Evolutionary conservation across 371 early-diverging fungal species (phyloP).

Genomic region (Apophysomyces ossiformis): DNA sequence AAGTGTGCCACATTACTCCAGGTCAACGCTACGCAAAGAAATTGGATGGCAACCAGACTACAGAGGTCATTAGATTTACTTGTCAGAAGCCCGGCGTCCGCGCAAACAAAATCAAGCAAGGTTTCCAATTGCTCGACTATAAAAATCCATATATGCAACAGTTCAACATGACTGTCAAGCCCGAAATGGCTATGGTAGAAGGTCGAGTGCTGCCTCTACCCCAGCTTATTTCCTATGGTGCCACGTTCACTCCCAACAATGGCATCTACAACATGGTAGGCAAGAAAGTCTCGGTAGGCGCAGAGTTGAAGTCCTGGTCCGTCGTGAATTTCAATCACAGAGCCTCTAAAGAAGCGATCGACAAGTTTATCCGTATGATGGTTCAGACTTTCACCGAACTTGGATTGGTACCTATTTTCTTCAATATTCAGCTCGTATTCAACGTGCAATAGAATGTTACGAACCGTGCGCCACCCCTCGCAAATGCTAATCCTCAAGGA

Average conservation of each 20-base stretch:
- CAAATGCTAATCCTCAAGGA: conserved; percentile 63
- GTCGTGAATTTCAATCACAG: conserved; percentile 66
- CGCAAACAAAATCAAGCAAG: conserved; percentile 61
- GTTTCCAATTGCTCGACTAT: conserved; percentile 52
- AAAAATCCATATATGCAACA: conserved; percentile 58
- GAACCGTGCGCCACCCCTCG: conserved; percentile 68
- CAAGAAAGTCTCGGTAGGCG: conserved; percentile 77
- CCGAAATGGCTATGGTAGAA: conserved; percentile 55
- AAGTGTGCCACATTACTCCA: conserved; percentile 80
- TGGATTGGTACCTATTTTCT: conserved; percentile 58
- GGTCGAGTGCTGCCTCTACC: conserved; percentile 83
- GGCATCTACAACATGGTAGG: conserved; percentile 92
- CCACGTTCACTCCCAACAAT: conserved; percentile 67
- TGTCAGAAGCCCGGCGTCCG: conserved; percentile 78
- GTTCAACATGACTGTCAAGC: conserved; percentile 68
- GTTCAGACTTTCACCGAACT: conserved; percentile 55
- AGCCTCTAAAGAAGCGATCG: conserved; percentile 33
- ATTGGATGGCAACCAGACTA: conserved; percentile 83
- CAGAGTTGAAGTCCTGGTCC: conserved; percentile 78
- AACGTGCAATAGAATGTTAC: conserved; percentile 27
- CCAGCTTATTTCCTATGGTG: conserved; percentile 61
- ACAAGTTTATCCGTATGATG: conserved; percentile 61
- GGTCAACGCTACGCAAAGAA: conserved; percentile 83
- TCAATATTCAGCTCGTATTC: neutral
- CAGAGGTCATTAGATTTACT: conserved; percentile 92